These are phyloP conservation scores for Populus euphratica DNA, from an alignment of 345 rosid genomes.

Conservation along the genomic window DNA sequence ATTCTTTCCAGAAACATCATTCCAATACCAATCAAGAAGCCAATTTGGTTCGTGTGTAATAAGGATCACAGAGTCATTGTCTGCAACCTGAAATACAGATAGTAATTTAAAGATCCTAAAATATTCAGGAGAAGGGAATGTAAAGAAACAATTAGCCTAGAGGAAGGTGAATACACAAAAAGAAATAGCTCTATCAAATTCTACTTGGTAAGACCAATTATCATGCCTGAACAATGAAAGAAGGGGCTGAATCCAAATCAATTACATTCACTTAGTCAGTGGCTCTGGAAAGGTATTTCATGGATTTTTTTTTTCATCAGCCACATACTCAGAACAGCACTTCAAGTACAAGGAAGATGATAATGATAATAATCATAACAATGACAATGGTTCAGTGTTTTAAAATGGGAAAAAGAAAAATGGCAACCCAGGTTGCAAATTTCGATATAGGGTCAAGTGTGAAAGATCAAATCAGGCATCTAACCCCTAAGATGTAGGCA, in stretches of 20 bases:
- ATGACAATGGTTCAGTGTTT: background rate
- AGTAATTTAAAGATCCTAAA: background rate
- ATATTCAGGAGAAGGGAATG: background rate
- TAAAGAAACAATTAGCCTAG: background rate
- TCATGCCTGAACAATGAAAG: background rate
- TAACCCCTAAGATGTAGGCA: too few species aligned
- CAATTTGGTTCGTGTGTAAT: slow-evolving; percentile 96
- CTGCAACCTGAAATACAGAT: slow-evolving; percentile 51
- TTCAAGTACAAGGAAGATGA: background rate
- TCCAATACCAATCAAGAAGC: slow-evolving; percentile 99
- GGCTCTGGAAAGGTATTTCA: background rate
- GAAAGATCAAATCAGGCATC: too few species aligned
- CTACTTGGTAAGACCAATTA: background rate
- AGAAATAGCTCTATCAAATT: background rate
- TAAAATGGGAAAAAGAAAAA: background rate
- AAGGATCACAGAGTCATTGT: slow-evolving; percentile 71
- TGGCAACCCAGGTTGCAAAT: too few species aligned
- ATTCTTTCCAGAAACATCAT: slow-evolving; percentile 67
- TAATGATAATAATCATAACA: background rate
- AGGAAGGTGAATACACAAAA: background rate
- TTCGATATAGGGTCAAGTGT: too few species aligned
- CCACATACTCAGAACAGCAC: background rate
- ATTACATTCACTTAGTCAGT: background rate
- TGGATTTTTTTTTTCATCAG: background rate
- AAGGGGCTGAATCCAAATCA: background rate